These are phyloP conservation scores for Schizochytrium sp. DNA, from an alignment of 108 stramenopile species.

Conservation along the genomic window DNA sequence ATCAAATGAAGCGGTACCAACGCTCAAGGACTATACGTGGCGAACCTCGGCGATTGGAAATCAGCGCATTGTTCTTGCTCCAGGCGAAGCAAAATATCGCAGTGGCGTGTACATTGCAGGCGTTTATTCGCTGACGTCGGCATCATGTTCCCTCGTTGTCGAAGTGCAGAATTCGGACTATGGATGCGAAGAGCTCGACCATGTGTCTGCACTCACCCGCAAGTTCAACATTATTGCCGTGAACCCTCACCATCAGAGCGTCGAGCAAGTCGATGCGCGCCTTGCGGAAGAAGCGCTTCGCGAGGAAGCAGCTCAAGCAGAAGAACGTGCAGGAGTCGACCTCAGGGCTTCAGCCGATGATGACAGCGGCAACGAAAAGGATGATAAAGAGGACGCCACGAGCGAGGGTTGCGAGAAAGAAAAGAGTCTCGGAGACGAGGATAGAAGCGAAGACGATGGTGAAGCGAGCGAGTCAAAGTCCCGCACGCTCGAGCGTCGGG, in stretches of 20 bases:
- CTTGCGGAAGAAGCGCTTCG: background rate
- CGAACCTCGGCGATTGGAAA: background rate
- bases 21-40: background rate
- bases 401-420: background rate
- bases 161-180: background rate
- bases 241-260: background rate
- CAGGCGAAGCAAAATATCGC: background rate
- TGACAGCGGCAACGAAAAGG: too few species aligned
- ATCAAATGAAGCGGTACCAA: background rate
- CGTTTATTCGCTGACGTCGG: background rate
- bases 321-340: background rate
- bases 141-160: background rate
- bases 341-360: too few species aligned
- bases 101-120: background rate
- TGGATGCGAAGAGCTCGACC: background rate
- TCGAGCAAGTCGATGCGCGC: background rate
- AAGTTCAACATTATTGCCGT: conserved; percentile 8
- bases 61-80: background rate
- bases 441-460: too few species aligned
- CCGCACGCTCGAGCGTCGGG: background rate
- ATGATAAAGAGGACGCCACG: background rate
- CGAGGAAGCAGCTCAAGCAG: background rate
- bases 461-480: background rate
- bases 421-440: background rate
- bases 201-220: background rate